These are phyloP conservation scores for Saturnispora halmiae DNA, from an alignment of 805 yeast species.

Conservation along the genomic window DNA sequence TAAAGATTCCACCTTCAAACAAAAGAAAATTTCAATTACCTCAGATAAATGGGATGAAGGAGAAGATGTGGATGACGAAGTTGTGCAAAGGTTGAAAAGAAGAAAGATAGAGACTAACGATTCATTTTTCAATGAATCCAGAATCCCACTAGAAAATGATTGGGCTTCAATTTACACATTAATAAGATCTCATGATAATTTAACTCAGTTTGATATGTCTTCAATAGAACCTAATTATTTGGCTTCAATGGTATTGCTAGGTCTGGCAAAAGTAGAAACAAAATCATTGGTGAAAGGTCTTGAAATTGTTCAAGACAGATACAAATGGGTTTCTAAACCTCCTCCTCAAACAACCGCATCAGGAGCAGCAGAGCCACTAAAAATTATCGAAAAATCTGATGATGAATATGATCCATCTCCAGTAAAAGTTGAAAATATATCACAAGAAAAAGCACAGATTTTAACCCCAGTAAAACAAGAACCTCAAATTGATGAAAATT, in stretches of 20 bases:
- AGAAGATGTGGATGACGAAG: conserved; percentile 34
- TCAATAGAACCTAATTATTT: conserved; percentile 57
- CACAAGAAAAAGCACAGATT: too few species aligned
- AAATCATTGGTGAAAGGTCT: conserved; percentile 54
- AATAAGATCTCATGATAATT: conserved; percentile 49
- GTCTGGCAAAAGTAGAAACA: conserved; percentile 48
- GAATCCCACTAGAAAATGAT: conserved; percentile 31
- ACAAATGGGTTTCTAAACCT: conserved; percentile 32
- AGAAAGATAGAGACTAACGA: conserved; percentile 18
- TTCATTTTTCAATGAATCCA: conserved; percentile 26
- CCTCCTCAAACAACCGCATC: conserved; percentile 7
- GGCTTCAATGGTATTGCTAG: conserved; percentile 54
- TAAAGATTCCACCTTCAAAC: conserved; percentile 22
- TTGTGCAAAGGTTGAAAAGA: conserved; percentile 19
- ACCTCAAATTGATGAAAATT: conserved; percentile 21
- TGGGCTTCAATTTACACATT: conserved; percentile 62
- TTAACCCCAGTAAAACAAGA: background rate
- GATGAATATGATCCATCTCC: conserved; percentile 17
- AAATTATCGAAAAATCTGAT: conserved; percentile 17
- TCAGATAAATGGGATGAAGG: conserved; percentile 33
- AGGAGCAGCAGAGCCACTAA: conserved; percentile 17
- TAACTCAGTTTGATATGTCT: conserved; percentile 60
- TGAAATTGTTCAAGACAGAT: conserved; percentile 56
- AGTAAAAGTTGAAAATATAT: background rate
- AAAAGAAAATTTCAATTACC: conserved; percentile 21